Evolutionary conservation across 441 rosid genomes (phyloP).

Genomic region (Gossypium lobatum): DNA sequence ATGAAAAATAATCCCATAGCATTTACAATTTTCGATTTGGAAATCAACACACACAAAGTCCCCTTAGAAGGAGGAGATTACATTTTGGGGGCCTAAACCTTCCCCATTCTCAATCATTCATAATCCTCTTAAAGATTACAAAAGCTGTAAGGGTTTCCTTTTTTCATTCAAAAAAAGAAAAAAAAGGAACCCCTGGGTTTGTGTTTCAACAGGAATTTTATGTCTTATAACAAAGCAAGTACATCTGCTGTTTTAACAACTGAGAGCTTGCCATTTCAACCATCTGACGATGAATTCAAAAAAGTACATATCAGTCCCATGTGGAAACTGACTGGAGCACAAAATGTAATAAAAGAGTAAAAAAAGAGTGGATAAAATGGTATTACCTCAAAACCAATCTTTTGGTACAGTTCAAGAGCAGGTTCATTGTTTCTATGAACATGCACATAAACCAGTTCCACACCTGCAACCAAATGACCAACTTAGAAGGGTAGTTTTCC

Average conservation of each 20-base stretch:
- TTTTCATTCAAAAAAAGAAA: constrained; percentile 11
- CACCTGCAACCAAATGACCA: constrained; percentile 39
- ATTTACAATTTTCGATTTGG: background rate
- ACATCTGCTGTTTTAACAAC: constrained; percentile 42
- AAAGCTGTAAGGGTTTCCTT: constrained; percentile 1
- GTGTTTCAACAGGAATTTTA: constrained; percentile 9
- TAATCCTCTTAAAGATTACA: background rate
- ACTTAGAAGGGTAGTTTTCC: constrained; percentile 2
- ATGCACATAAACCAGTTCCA: constrained; percentile 60
- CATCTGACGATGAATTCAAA: constrained; percentile 34
- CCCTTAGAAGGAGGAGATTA: background rate
- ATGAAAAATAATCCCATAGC: background rate
- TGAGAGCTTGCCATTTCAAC: constrained; percentile 48
- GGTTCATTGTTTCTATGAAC: constrained; percentile 54
- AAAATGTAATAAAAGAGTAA: constrained; percentile 1
- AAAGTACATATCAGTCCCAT: constrained; percentile 9
- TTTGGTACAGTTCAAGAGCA: constrained; percentile 57
- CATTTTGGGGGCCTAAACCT: background rate
- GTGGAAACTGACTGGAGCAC: background rate
- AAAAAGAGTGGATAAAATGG: constrained; percentile 1
- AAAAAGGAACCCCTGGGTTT: constrained; percentile 2
- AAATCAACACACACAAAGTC: background rate
- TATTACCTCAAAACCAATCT: constrained; percentile 72
- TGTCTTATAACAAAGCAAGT: constrained; percentile 44
- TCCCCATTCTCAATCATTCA: background rate